Base-by-base conservation (phyloP, 1,284 basidiomycete species). In the Trichosporon sp. region DNA sequence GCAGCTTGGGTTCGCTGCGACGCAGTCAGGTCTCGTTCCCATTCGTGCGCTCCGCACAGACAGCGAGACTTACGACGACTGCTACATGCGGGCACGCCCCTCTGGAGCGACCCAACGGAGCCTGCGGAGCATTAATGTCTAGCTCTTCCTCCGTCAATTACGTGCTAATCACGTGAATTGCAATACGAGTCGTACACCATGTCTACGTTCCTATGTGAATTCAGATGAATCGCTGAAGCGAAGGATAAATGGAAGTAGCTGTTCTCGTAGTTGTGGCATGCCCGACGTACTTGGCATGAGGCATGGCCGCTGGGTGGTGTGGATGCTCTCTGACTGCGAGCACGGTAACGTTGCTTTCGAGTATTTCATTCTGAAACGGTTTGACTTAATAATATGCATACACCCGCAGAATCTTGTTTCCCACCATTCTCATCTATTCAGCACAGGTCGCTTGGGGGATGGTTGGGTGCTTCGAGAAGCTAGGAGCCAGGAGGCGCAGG, bases 371-470 rank as follows among this genome's bases (percentile, higher is more conserved):
- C 51, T 54, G 51, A 54, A 54, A 54, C 51, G 51, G 51, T 54
- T 26, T 54, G 51, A 54, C 51, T 54, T 54, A 54, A 54, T 54
- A 54, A 54, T 54, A 54, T 54, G 51, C 51, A 54, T 54, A 54
- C 51, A 54, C 51, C 51, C 51, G 51, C 51, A 54, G 51, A 54
- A 54, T 54, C 51, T 54, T 54, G 51, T 54, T 54, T 54, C 51
- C 43, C 43, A 46, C 43, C 43, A 46, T 11, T 37, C 40, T 11
- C 4, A 12, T 11, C 10, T n/a, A 46, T 46, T 46, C 16, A 54
- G 51, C 51, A 54, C 51, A 26, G 51, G 19, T 54, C 51, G 51
- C 51, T 54, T 19, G 19, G 4, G 19, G 26, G 26, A 3, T 11
- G 19, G 51, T 10, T 26, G 51, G 21, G 51, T 46, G 16, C 51